phyloP scores from a whole-genome alignment of 169 alveolate species.

The Ichthyophthirius multifiliis region DNA sequence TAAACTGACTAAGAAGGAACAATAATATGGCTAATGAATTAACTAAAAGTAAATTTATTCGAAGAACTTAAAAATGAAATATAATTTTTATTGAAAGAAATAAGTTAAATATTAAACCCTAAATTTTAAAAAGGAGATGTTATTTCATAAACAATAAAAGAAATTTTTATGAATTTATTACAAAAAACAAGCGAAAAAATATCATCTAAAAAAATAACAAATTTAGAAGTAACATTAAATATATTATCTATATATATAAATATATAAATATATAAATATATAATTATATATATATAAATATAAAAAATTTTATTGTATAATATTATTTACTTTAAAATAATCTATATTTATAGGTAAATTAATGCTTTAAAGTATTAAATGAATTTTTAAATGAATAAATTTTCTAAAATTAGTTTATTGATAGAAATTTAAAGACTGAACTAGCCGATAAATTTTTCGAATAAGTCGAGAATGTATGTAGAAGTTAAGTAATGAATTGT shows the following conservation, averaged over 20 bases:
- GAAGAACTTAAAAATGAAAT: slow-evolving; percentile 23
- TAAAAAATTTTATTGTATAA: background rate
- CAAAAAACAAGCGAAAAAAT: slow-evolving; percentile 17
- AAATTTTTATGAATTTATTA: slow-evolving; percentile 20
- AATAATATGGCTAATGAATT: slow-evolving; percentile 20
- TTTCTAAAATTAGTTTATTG: slow-evolving; percentile 13
- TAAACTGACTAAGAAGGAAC: slow-evolving; percentile 20
- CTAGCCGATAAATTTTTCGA: slow-evolving; percentile 26
- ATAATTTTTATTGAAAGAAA: slow-evolving; percentile 19
- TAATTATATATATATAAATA: too few species aligned
- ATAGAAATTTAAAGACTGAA: slow-evolving; percentile 13
- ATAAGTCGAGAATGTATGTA: slow-evolving; percentile 22
- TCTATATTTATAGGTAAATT: background rate
- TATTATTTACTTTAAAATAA: background rate
- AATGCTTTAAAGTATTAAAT: background rate
- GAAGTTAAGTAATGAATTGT: slow-evolving; percentile 25
- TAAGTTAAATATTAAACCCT: background rate
- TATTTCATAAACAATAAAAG: slow-evolving; percentile 14
- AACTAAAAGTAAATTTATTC: background rate
- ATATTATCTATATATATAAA: background rate
- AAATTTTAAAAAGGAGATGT: background rate
- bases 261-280: background rate
- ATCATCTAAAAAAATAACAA: slow-evolving; percentile 13
- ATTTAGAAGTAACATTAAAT: slow-evolving; percentile 15
- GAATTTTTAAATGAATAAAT: background rate